Conservation (phyloP, 1,139 yeast species). For the Geotrichum macrosporum region DNA sequence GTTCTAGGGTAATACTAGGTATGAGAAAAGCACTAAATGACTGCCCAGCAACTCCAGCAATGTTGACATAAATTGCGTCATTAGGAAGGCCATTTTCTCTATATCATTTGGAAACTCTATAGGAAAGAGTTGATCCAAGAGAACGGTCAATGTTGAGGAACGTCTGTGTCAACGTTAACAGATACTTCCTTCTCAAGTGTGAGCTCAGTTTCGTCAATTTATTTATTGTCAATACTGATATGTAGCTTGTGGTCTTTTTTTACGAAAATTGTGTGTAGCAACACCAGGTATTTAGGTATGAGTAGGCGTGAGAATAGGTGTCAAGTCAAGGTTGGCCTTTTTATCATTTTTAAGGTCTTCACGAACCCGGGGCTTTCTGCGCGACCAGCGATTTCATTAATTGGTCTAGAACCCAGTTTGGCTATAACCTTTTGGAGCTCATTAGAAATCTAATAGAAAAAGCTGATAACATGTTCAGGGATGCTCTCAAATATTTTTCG, state of each 20-base stretch:
- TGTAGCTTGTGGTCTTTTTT: slow-evolving; percentile 93
- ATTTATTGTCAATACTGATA: slow-evolving; percentile 87
- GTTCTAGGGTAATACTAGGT: slow-evolving; percentile 91
- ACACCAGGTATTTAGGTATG: slow-evolving; percentile 96
- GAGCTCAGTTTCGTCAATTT: slow-evolving; percentile 90
- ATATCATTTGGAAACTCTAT: slow-evolving; percentile 85
- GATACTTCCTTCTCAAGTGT: slow-evolving; percentile 93
- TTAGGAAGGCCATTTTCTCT: slow-evolving; percentile 93
- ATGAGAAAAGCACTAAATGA: slow-evolving; percentile 97
- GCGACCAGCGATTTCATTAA: slow-evolving; percentile 97
- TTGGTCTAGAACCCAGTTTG: slow-evolving; percentile 84
- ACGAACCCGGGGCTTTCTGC: slow-evolving; percentile 83
- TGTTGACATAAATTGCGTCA: slow-evolving; percentile 89
- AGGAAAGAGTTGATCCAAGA: slow-evolving; percentile 88
- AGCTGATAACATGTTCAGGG: slow-evolving; percentile 97
- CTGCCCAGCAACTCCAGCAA: slow-evolving; percentile 94
- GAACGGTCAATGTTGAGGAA: slow-evolving; percentile 95
- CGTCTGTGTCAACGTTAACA: slow-evolving; percentile 86
- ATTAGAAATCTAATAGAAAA: slow-evolving; percentile 89
- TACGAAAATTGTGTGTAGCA: slow-evolving; percentile 84
- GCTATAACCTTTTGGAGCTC: slow-evolving; percentile 94
- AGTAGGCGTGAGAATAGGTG: slow-evolving; percentile 94
- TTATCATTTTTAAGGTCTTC: slow-evolving; percentile 82
- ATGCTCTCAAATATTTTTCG: slow-evolving; percentile 92
- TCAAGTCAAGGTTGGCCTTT: slow-evolving; percentile 84